phyloP scores from a whole-genome alignment of 2,329 filamentous ascomycete genomes.

The Colletotrichum musae region DNA sequence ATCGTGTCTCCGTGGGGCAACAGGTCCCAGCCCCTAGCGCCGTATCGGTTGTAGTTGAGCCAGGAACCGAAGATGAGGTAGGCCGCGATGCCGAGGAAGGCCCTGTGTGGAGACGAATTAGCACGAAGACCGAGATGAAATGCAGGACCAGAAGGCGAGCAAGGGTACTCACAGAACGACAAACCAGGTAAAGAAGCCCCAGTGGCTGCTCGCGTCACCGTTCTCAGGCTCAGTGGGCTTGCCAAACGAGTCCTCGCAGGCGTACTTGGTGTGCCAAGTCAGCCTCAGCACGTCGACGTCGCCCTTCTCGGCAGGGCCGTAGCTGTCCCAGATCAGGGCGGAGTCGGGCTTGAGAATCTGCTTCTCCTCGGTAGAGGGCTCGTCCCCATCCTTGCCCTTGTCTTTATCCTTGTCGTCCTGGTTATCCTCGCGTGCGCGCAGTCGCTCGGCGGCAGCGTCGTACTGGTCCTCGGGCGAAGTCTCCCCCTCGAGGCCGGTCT shows the following conservation, averaged over 20 bases:
- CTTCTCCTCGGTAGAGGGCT: constrained; percentile 55
- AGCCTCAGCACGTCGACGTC: constrained; percentile 77
- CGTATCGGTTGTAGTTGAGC: constrained; percentile 99
- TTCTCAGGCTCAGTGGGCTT: constrained; percentile 58
- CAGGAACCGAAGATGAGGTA: constrained; percentile 99
- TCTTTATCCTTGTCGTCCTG: constrained; percentile 56
- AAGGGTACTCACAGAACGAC: constrained; percentile 82
- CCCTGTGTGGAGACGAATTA: constrained; percentile 62
- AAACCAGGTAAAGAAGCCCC: constrained; percentile 99
- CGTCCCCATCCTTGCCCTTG: constrained; percentile 53
- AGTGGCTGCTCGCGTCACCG: constrained; percentile 67
- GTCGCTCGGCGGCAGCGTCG: constrained; percentile 48
- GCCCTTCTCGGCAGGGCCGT: constrained; percentile 71
- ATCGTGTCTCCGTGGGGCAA: constrained; percentile 94
- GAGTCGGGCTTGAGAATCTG: constrained; percentile 69
- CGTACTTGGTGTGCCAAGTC: constrained; percentile 90
- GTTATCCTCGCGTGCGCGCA: constrained; percentile 43
- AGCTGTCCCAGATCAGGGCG: constrained; percentile 83
- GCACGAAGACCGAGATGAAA: constrained; percentile 33
- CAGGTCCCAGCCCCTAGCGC: constrained; percentile 94
- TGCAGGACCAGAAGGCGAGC: neutral
- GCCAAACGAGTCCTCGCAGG: constrained; percentile 73
- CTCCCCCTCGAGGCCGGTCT: constrained; percentile 82
- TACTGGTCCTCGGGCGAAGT: constrained; percentile 71
- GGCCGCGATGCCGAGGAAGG: constrained; percentile 86